phyloP scores from a whole-genome alignment of 208 protist genomes.

The Blechomonas ayalai region DNA sequence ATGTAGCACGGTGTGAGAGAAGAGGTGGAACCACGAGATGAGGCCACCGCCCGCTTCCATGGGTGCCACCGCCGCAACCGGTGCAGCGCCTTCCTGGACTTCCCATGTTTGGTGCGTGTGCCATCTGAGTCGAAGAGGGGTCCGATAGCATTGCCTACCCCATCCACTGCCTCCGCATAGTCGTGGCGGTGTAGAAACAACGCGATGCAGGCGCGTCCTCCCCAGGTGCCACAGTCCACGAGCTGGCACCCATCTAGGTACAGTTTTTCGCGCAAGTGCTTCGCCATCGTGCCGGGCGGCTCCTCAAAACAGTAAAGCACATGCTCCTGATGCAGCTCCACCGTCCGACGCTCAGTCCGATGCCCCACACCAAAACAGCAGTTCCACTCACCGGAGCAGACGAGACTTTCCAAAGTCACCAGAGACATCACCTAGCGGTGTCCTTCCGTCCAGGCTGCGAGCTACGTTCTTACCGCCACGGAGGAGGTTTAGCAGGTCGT shows the following conservation, averaged over 20 bases:
- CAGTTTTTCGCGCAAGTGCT: slow-evolving; percentile 40
- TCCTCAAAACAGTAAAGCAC: slow-evolving; percentile 61
- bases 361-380: slow-evolving; percentile 18
- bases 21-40: no score
- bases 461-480: not conserved
- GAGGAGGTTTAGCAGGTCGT: no score
- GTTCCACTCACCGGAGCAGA: slow-evolving; percentile 25
- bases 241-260: slow-evolving; percentile 39
- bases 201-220: slow-evolving; percentile 14
- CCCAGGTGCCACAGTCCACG: slow-evolving; percentile 28
- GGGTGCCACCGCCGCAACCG: no score
- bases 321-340: slow-evolving; percentile 48
- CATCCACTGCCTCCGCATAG: slow-evolving; percentile 37
- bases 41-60: no score
- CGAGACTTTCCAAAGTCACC: slow-evolving; percentile 32
- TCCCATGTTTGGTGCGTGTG: no score
- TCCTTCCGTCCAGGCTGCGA: not conserved
- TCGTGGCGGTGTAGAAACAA: slow-evolving; percentile 38
- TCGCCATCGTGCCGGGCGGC: slow-evolving; percentile 48
- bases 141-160: slow-evolving; percentile 21
- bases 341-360: slow-evolving; percentile 18
- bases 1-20: no score
- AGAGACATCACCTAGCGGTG: slow-evolving; percentile 9
- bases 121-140: slow-evolving; percentile 12
- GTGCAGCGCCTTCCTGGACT: no score